These are phyloP conservation scores for Clathrospora elynae DNA, from an alignment of 2,329 filamentous ascomycete genomes.

Conservation along the genomic window DNA sequence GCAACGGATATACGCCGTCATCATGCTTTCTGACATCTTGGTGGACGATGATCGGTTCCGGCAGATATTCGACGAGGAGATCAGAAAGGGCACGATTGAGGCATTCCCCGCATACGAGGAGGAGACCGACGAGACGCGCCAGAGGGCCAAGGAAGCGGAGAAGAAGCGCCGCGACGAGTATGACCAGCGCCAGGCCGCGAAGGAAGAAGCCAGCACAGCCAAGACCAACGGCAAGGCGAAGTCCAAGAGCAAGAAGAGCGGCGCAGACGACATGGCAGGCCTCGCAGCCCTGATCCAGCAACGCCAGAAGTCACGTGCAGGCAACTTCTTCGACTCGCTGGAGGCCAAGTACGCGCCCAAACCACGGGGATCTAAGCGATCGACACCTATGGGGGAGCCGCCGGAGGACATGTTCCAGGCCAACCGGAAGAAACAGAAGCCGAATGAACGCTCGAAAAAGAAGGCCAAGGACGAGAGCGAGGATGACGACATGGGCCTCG, in stretches of 20 bases:
- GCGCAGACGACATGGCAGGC: conserved; percentile 42
- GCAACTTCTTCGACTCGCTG: conserved; percentile 44
- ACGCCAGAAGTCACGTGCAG: conserved; percentile 41
- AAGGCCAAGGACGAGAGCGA: conserved; percentile 28
- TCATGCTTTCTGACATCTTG: conserved; percentile 85
- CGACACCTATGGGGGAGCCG: conserved; percentile 56
- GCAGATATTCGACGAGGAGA: conserved; percentile 78
- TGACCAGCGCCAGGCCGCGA: conserved; percentile 58
- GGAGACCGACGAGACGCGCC: conserved; percentile 56
- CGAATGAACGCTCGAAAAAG: conserved; percentile 21
- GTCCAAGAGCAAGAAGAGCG: conserved; percentile 54
- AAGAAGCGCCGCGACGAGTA: conserved; percentile 48
- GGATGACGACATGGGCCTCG: conserved; percentile 28
- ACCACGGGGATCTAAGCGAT: conserved; percentile 54
- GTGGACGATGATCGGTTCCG: conserved; percentile 88
- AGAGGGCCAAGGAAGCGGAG: conserved; percentile 43
- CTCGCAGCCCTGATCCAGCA: conserved; percentile 48
- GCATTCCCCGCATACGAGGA: conserved; percentile 71
- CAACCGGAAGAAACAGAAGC: conserved; percentile 40
- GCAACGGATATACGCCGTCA: conserved; percentile 74
- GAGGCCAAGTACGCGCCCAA: conserved; percentile 46
- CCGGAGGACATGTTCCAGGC: conserved; percentile 65
- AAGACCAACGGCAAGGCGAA: conserved; percentile 34
- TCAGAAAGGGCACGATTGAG: conserved; percentile 69
- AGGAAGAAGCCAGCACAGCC: conserved; percentile 53